A percentile compares a stretch with the other conserved stretches of the same genome.
These are phyloP conservation scores for Chrysoporthe deuterocubensis DNA, from an alignment of 2,329 filamentous ascomycete species.

Conservation along the genomic window DNA sequence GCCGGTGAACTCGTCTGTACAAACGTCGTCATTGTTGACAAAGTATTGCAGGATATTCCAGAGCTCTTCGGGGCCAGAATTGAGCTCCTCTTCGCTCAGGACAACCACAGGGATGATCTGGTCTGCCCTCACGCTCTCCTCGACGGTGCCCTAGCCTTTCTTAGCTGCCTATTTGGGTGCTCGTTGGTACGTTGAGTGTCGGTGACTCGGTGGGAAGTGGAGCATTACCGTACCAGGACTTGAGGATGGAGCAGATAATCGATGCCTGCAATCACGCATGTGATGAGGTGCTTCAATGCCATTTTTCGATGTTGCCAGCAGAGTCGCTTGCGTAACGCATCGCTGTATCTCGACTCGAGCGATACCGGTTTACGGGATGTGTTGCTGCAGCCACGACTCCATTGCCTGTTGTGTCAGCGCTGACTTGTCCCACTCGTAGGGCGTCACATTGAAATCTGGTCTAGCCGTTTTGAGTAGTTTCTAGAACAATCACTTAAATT, in stretches of 20 bases:
- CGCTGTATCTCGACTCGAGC: neutral
- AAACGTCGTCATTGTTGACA: constrained; percentile 44
- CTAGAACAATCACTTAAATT: neutral
- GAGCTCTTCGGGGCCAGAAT: constrained; percentile 36
- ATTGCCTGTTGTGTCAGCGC: neutral
- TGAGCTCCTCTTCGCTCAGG: constrained; percentile 44
- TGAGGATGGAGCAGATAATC: constrained; percentile 47
- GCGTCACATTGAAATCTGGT: neutral
- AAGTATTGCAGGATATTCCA: constrained; percentile 41
- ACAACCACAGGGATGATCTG: constrained; percentile 46
- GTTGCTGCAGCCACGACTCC: neutral
- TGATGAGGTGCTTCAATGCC: constrained; percentile 28
- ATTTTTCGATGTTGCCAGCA: constrained; percentile 22
- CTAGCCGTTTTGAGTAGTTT: neutral
- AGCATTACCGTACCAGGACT: constrained; percentile 37
- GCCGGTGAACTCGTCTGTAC: constrained; percentile 43
- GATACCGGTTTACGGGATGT: neutral
- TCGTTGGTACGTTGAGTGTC: neutral
- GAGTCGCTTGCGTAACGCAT: neutral
- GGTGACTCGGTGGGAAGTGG: neutral
- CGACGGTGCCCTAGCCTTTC: constrained; percentile 42
- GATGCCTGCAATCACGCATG: constrained; percentile 42
- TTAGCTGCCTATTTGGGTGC: neutral
- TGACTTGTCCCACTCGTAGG: neutral
- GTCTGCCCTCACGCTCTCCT: constrained; percentile 47